A percentile compares a stretch with the other conserved stretches of the same genome.
These are phyloP conservation scores for Coprinopsis strossmayeri DNA, from an alignment of 768 basidiomycete genomes.

Conservation along the genomic window DNA sequence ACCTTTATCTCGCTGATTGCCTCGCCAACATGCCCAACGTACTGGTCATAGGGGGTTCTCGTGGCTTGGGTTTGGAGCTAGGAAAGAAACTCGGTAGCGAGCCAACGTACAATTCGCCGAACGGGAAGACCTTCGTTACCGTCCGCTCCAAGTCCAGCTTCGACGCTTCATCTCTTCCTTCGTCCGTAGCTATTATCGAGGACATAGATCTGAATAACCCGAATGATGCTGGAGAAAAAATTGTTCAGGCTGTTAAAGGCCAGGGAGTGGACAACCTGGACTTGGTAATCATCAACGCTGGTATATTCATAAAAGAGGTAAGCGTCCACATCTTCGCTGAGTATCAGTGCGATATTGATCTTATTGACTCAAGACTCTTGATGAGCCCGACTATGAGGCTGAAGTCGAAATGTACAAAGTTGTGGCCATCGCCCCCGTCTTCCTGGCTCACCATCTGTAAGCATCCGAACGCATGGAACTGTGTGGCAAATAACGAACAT, in stretches of 20 bases:
- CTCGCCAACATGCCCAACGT: conserved; percentile 19
- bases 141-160: conserved; percentile 20
- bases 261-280: conserved; percentile 19
- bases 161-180: conserved; percentile 19
- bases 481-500: neutral
- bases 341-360: neutral
- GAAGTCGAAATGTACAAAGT: conserved; percentile 40
- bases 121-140: conserved; percentile 24
- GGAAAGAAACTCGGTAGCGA: conserved; percentile 20
- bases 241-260: conserved; percentile 27
- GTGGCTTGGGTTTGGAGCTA: conserved; percentile 36
- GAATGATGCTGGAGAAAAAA: conserved; percentile 26
- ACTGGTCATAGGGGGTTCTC: conserved; percentile 38
- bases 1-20: too few relatives aligned
- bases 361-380: conserved; percentile 24
- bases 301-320: conserved; percentile 33
- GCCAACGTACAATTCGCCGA: conserved; percentile 17
- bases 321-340: too few relatives aligned
- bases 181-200: conserved; percentile 28
- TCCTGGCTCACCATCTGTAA: conserved; percentile 25
- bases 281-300: conserved; percentile 31
- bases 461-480: neutral
- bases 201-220: conserved; percentile 26
- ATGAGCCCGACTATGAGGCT: conserved; percentile 28
- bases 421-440: conserved; percentile 36